Evolutionary conservation across 1,139 yeast species (phyloP).

Genomic region (Geotrichum bryndzae): DNA sequence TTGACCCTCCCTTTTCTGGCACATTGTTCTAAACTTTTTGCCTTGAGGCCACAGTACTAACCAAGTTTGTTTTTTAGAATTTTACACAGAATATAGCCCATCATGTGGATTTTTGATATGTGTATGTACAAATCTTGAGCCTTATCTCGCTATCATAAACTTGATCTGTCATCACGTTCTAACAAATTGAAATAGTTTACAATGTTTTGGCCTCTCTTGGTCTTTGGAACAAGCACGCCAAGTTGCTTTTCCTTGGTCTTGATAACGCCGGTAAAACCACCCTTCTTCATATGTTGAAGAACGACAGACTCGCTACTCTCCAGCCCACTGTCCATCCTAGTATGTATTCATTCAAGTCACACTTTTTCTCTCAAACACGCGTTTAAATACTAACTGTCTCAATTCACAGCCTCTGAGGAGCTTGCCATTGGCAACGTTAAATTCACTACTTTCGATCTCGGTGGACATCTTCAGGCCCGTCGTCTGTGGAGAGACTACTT

Average conservation of each 20-base stretch:
- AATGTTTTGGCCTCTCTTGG: constrained; percentile 92
- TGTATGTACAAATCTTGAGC: constrained; percentile 18
- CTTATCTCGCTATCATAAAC: neutral
- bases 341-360: constrained; percentile 19
- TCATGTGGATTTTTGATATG: constrained; percentile 1
- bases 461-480: constrained; percentile 98
- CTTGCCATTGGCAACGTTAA: constrained; percentile 93
- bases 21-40: neutral
- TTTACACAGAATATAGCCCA: constrained; percentile 2
- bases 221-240: constrained; percentile 96
- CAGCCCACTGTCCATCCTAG: constrained; percentile 96
- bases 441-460: constrained; percentile 95
- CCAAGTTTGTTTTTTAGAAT: constrained; percentile 28
- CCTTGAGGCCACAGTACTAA: neutral
- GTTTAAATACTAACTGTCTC: constrained; percentile 1
- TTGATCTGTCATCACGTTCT: neutral
- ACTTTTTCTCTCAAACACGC: neutral
- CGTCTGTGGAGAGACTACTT: constrained; percentile 98
- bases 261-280: constrained; percentile 99
- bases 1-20: neutral
- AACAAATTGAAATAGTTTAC: constrained; percentile 47
- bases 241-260: constrained; percentile 86
- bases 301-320: constrained; percentile 93
- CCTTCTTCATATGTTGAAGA: constrained; percentile 90
- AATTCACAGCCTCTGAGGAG: constrained; percentile 71